Evolutionary conservation across 2,329 filamentous ascomycete species (phyloP).

Genomic region (Calonectria montana): DNA sequence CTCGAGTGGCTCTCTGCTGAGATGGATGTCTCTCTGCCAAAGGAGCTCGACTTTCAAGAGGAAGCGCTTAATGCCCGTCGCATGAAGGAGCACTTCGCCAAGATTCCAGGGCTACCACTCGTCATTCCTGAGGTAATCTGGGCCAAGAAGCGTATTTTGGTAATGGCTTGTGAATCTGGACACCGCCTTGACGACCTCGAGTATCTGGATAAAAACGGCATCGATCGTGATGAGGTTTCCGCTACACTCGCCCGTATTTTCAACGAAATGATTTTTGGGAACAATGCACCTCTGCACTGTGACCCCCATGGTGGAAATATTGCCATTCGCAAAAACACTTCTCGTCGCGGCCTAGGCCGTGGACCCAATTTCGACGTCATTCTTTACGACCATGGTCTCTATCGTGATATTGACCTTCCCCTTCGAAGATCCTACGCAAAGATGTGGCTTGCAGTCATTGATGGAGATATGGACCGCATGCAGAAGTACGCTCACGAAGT

Average conservation of each 20-base stretch:
- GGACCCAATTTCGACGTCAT: constrained; percentile 91
- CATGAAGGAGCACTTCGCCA: constrained; percentile 83
- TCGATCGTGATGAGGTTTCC: constrained; percentile 95
- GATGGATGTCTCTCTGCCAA: constrained; percentile 90
- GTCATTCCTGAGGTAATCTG: constrained; percentile 91
- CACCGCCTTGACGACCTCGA: constrained; percentile 88
- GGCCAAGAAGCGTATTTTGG: constrained; percentile 88
- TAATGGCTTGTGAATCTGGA: constrained; percentile 94
- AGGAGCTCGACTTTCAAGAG: constrained; percentile 89
- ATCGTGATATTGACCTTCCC: constrained; percentile 86
- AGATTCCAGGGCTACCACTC: constrained; percentile 79
- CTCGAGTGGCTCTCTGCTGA: constrained; percentile 95
- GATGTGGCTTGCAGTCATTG: constrained; percentile 95
- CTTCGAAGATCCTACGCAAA: constrained; percentile 91
- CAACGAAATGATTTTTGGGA: constrained; percentile 99
- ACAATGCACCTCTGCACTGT: constrained; percentile 89
- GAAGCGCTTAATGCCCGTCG: constrained; percentile 88
- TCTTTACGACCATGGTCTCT: constrained; percentile 96
- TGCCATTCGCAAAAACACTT: constrained; percentile 83
- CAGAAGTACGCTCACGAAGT: constrained; percentile 89
- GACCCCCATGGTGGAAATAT: constrained; percentile 98
- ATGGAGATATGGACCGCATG: constrained; percentile 88
- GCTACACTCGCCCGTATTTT: constrained; percentile 91
- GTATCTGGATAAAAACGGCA: constrained; percentile 85
- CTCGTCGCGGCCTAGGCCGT: constrained; percentile 60